These are phyloP conservation scores for Cordyceps sp. DNA, from an alignment of 2,329 filamentous ascomycete species.

Conservation along the genomic window DNA sequence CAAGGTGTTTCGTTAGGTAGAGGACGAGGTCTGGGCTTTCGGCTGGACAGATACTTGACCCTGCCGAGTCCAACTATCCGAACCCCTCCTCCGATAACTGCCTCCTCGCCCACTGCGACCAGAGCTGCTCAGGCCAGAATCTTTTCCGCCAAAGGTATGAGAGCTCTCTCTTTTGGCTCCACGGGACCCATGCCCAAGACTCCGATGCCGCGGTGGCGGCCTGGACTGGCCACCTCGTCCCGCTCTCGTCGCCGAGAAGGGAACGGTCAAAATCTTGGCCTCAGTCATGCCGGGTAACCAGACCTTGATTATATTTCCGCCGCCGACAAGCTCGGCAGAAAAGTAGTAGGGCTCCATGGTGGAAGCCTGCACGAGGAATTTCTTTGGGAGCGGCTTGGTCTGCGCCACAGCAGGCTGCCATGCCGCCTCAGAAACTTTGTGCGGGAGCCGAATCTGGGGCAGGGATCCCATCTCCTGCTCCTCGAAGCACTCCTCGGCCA, in stretches of 20 bases:
- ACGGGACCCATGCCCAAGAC: slow-evolving; percentile 12
- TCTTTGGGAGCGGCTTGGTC: slow-evolving; percentile 35
- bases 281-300: slow-evolving; percentile 24
- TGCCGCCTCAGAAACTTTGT: slow-evolving; percentile 40
- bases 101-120: slow-evolving; percentile 20
- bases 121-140: slow-evolving; percentile 2
- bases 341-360: slow-evolving; percentile 19
- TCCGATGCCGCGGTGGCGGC: slow-evolving; percentile 13
- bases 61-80: slow-evolving; percentile 24
- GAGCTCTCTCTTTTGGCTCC: slow-evolving; percentile 17
- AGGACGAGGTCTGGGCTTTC: slow-evolving; percentile 9
- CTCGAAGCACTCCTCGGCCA: slow-evolving; percentile 67
- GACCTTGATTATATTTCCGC: slow-evolving; percentile 20
- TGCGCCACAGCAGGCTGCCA: slow-evolving; percentile 43
- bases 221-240: slow-evolving; percentile 11
- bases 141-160: slow-evolving; percentile 11
- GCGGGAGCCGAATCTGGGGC: slow-evolving; percentile 53
- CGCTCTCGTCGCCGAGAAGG: slow-evolving; percentile 16
- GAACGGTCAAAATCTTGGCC: slow-evolving; percentile 19
- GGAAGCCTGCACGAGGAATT: slow-evolving; percentile 25
- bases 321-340: slow-evolving; percentile 14
- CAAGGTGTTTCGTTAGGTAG: slow-evolving; percentile 5
- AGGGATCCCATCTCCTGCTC: slow-evolving; percentile 67
- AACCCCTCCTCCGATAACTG: slow-evolving; percentile 20
- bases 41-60: slow-evolving; percentile 1